Conservation (phyloP, 1,284 basidiomycete species). For the Ustilago shanxiensis region DNA sequence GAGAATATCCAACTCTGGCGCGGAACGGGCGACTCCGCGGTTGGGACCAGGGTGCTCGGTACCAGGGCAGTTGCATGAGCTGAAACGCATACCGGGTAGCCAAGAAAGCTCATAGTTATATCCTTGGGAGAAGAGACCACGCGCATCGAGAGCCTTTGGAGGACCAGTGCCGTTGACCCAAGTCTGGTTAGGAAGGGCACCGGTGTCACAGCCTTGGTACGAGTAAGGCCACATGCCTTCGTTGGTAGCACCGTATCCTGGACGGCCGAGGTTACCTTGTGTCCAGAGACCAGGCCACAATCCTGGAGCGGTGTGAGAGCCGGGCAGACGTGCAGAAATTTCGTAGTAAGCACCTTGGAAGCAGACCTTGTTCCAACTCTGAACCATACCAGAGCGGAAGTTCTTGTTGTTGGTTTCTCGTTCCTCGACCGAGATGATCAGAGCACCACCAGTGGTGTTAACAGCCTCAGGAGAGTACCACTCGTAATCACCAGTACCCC, state of each 20-base stretch:
- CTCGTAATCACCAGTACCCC: constrained; percentile 67
- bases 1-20: constrained; percentile 69
- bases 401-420: constrained; percentile 61
- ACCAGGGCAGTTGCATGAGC: constrained; percentile 64
- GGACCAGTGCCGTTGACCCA: constrained; percentile 59
- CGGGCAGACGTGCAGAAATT: constrained; percentile 47
- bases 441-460: constrained; percentile 57
- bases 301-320: constrained; percentile 28
- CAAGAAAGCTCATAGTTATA: constrained; percentile 56
- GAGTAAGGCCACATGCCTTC: constrained; percentile 71
- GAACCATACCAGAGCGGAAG: constrained; percentile 68
- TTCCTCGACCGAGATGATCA: constrained; percentile 61
- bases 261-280: constrained; percentile 66
- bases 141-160: constrained; percentile 38
- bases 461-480: constrained; percentile 70
- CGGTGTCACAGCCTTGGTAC: constrained; percentile 69
- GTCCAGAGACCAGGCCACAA: constrained; percentile 72
- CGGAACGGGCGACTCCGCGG: constrained; percentile 60
- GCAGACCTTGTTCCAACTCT: constrained; percentile 70
- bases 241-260: constrained; percentile 68
- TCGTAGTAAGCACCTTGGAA: constrained; percentile 69
- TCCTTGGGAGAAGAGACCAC: constrained; percentile 35
- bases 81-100: constrained; percentile 65
- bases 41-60: constrained; percentile 66
- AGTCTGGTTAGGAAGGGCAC: constrained; percentile 65